phyloP scores from a whole-genome alignment of 768 basidiomycete species.

The Kockovaella imperatae region DNA sequence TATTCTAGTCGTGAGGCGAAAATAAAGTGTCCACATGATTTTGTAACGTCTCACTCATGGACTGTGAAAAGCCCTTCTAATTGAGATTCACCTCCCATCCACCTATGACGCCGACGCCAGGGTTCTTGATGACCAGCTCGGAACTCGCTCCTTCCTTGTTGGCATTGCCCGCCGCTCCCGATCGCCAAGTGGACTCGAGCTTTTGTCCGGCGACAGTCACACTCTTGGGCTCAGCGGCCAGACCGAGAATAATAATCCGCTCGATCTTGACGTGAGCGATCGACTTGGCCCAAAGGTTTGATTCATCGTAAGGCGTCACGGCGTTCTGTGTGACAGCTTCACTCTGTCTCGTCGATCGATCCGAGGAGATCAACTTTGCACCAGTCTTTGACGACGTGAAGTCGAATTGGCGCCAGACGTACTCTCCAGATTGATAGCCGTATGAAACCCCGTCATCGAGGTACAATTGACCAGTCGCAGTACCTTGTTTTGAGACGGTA shows the following conservation, averaged over 20 bases:
- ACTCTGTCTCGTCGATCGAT: constrained; percentile 50
- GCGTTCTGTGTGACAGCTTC: constrained; percentile 36
- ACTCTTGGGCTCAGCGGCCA: constrained; percentile 56
- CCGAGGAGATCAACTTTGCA: constrained; percentile 43
- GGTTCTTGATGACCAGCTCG: constrained; percentile 56
- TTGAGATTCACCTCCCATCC: constrained; percentile 46
- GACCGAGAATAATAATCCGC: constrained; percentile 69
- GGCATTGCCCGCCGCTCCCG: constrained; percentile 54
- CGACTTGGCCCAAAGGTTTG: constrained; percentile 63
- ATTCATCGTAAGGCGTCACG: background rate
- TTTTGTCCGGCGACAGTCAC: constrained; percentile 52
- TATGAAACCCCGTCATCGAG: constrained; percentile 89
- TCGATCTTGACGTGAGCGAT: constrained; percentile 70
- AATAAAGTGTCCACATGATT: no score
- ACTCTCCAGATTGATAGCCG: constrained; percentile 63
- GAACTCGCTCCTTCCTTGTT: constrained; percentile 62
- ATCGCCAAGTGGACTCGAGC: constrained; percentile 62
- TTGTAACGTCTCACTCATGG: background rate
- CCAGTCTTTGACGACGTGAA: constrained; percentile 42
- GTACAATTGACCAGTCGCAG: constrained; percentile 78
- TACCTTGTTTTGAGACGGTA: constrained; percentile 54
- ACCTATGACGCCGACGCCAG: constrained; percentile 36
- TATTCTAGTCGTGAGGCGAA: background rate
- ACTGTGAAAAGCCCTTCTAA: constrained; percentile 2
- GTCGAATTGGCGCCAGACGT: constrained; percentile 72